phyloP scores from a whole-genome alignment of 139 green algal genomes.

The Deuterostichococcus epilithicus region DNA sequence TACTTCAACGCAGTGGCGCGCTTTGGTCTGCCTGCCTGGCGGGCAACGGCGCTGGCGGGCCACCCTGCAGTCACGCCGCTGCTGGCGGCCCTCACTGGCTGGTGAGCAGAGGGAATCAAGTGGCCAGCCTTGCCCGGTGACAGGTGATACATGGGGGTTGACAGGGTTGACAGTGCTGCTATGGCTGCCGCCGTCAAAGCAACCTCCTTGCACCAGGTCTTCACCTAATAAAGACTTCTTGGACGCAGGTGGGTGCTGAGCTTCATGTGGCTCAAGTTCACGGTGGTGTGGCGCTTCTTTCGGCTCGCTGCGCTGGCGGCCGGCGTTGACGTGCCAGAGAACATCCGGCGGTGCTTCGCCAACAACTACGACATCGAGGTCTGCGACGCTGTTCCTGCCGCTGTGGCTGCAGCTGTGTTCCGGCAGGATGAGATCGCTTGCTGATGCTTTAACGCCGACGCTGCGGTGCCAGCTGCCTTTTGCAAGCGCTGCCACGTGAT shows the following conservation, averaged over 20 bases:
- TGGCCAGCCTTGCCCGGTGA: too few species aligned
- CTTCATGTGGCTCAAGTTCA: slow-evolving; percentile 96
- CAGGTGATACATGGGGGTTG: too few species aligned
- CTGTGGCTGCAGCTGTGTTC: neutral
- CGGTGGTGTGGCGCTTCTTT: slow-evolving; percentile 78
- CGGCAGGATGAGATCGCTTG: neutral
- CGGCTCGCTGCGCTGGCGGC: slow-evolving; percentile 68
- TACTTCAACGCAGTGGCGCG: slow-evolving; percentile 78
- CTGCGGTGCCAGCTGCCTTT: neutral
- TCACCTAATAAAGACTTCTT: too few species aligned
- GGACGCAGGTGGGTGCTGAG: slow-evolving; percentile 67
- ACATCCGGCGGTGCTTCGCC: slow-evolving; percentile 90
- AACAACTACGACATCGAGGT: slow-evolving; percentile 93
- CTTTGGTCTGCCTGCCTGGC: slow-evolving; percentile 12
- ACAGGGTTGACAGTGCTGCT: too few species aligned
- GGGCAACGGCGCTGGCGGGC: too few species aligned
- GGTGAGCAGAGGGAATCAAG: slow-evolving; percentile 14
- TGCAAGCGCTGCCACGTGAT: too few species aligned
- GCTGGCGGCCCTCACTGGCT: slow-evolving; percentile 56
- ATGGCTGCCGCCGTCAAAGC: too few species aligned
- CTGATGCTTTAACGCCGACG: neutral
- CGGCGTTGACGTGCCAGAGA: slow-evolving; percentile 81
- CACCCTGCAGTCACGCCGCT: slow-evolving; percentile 14
- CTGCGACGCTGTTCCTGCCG: slow-evolving; percentile 3
- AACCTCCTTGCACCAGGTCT: too few species aligned